Percentiles rank a stretch among this genome's conserved stretches.
Conservation (phyloP, 352 stramenopile genomes). For the Globisporangium ultimum region DNA sequence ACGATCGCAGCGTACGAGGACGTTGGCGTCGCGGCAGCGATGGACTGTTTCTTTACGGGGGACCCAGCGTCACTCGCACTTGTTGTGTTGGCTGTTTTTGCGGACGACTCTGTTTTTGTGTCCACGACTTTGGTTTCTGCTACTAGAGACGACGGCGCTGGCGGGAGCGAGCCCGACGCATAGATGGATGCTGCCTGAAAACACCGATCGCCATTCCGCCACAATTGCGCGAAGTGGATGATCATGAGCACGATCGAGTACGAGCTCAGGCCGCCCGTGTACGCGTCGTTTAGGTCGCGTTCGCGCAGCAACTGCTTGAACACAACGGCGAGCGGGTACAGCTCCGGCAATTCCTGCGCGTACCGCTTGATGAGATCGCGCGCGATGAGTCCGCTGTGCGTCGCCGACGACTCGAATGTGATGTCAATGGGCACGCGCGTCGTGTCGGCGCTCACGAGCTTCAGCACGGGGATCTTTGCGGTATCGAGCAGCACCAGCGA, state of each 20-base stretch:
- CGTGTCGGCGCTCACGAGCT: slow-evolving; percentile 62
- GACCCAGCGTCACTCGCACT: slow-evolving; percentile 8
- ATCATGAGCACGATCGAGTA: slow-evolving; percentile 94
- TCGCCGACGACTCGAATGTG: slow-evolving; percentile 79
- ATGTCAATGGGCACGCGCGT: slow-evolving; percentile 84
- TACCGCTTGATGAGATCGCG: slow-evolving; percentile 86
- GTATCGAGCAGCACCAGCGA: slow-evolving; percentile 79
- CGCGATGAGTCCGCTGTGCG: slow-evolving; percentile 77
- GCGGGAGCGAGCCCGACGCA: slow-evolving; percentile 51
- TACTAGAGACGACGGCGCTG: slow-evolving; percentile 22
- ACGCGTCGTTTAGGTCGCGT: slow-evolving; percentile 89
- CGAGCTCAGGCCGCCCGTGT: slow-evolving; percentile 88
- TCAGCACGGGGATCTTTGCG: slow-evolving; percentile 81
- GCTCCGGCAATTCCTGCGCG: slow-evolving; percentile 75
- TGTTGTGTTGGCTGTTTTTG: slow-evolving; percentile 4
- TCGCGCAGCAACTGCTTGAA: slow-evolving; percentile 90
- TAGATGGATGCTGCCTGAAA: slow-evolving; percentile 63
- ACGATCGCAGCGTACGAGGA: slow-evolving; percentile 71
- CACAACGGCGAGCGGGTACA: slow-evolving; percentile 87
- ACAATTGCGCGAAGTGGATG: slow-evolving; percentile 81
- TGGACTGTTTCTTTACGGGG: slow-evolving; percentile 5
- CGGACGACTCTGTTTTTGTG: neutral
- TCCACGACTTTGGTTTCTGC: slow-evolving; percentile 16
- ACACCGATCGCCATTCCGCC: slow-evolving; percentile 44
- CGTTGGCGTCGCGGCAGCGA: slow-evolving; percentile 9